phyloP scores from a whole-genome alignment of 257 asterid genomes.

The Solanum okadae region DNA sequence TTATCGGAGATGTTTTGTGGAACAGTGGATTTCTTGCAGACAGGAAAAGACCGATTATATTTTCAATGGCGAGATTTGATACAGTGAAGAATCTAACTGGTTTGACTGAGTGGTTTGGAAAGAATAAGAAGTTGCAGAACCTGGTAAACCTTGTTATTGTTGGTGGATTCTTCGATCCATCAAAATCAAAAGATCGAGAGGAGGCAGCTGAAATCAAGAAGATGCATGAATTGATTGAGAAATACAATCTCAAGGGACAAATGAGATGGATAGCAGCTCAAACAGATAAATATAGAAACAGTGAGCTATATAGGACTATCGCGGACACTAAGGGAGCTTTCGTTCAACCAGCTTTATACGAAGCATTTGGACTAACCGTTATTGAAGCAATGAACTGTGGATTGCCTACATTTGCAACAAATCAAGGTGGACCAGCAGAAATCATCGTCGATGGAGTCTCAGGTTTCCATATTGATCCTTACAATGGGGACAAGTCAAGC shows the following conservation, averaged over 20 bases:
- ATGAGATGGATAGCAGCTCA: conserved; percentile 93
- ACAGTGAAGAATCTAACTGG: conserved; percentile 73
- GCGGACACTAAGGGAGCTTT: conserved; percentile 87
- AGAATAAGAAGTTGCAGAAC: conserved; percentile 42
- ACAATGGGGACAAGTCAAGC: conserved; percentile 52
- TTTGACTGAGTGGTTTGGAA: conserved; percentile 78
- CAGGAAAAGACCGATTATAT: conserved; percentile 60
- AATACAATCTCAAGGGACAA: conserved; percentile 62
- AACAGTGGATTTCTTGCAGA: conserved; percentile 70
- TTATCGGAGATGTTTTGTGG: not conserved
- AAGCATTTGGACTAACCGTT: conserved; percentile 83
- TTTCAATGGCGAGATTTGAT: conserved; percentile 86
- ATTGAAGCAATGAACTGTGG: conserved; percentile 92
- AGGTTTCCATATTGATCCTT: conserved; percentile 79
- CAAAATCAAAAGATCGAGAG: conserved; percentile 76
- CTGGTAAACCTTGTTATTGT: conserved; percentile 75
- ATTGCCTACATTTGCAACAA: conserved; percentile 81
- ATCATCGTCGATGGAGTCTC: conserved; percentile 71
- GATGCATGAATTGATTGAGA: conserved; percentile 63
- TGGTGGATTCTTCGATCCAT: conserved; percentile 72
- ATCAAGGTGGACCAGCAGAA: conserved; percentile 92
- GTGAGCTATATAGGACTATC: conserved; percentile 70
- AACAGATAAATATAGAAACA: conserved; percentile 62
- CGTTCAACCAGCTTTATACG: conserved; percentile 80
- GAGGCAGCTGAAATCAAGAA: conserved; percentile 79